Conservation (phyloP, 768 basidiomycete genomes). For the Pulveroboletus sp. region DNA sequence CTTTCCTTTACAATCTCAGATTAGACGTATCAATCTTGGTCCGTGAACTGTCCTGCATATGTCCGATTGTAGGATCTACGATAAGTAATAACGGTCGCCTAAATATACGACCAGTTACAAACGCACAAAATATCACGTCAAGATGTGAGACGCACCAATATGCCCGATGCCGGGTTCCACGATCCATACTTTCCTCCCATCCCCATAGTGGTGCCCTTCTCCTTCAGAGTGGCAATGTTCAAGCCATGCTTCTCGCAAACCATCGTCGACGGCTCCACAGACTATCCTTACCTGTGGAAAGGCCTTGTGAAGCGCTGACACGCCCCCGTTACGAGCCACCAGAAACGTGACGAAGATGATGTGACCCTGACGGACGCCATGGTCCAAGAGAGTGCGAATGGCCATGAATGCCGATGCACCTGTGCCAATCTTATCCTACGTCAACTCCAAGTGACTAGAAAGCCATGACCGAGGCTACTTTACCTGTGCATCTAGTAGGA, state of each 20-base stretch:
- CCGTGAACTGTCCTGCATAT: conserved; percentile 2
- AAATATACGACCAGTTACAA: background rate
- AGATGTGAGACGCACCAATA: conserved; percentile 50
- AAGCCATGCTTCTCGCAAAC: conserved; percentile 71
- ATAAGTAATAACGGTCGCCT: conserved; percentile 43
- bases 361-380: conserved; percentile 77
- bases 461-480: background rate
- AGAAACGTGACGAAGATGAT: conserved; percentile 91
- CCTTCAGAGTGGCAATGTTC: conserved; percentile 50
- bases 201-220: conserved; percentile 36
- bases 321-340: conserved; percentile 75
- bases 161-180: conserved; percentile 89
- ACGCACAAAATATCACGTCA: background rate
- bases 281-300: conserved; percentile 86
- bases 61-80: conserved; percentile 10
- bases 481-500: conserved; percentile 87
- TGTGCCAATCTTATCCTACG: conserved; percentile 71
- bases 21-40: conserved; percentile 3
- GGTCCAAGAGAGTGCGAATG: conserved; percentile 88
- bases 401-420: conserved; percentile 94
- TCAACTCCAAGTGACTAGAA: background rate
- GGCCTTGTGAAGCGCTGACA: conserved; percentile 70
- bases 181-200: conserved; percentile 68
- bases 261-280: conserved; percentile 77
- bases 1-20: conserved; percentile 5